Percentiles rank a stretch among this genome's conserved stretches.
Evolutionary conservation across 2,329 filamentous ascomycete genomes (phyloP).

Genomic region (Microcyclosporella mali): DNA sequence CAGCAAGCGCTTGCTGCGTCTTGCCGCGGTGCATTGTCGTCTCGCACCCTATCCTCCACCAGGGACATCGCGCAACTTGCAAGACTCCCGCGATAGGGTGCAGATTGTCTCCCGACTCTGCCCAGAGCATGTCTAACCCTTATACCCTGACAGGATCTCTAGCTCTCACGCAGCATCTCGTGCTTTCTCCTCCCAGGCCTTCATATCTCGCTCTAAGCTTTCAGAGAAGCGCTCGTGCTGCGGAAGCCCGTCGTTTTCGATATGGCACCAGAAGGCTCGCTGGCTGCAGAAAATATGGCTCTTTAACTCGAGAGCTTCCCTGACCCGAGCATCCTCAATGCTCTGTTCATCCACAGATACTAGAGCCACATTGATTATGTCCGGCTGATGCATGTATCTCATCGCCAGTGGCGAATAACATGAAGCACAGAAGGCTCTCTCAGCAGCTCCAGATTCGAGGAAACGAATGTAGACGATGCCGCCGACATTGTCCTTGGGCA

Average conservation of each 20-base stretch:
- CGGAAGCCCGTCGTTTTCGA: constrained; percentile 14
- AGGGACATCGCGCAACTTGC: not conserved
- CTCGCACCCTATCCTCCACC: not conserved
- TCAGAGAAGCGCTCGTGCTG: constrained; percentile 10
- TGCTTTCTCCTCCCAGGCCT: constrained; percentile 4
- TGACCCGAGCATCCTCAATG: constrained; percentile 11
- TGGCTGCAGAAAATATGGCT: constrained; percentile 19
- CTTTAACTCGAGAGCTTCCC: constrained; percentile 12
- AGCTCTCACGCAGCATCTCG: not conserved
- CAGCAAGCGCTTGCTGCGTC: too few species aligned
- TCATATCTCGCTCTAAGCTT: constrained; percentile 12
- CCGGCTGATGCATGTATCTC: constrained; percentile 16
- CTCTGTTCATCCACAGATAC: constrained; percentile 18
- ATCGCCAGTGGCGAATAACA: constrained; percentile 21
- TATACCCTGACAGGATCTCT: not conserved
- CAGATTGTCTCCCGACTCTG: not conserved
- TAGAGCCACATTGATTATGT: constrained; percentile 10
- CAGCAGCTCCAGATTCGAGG: constrained; percentile 7
- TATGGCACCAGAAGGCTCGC: constrained; percentile 16
- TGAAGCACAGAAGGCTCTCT: constrained; percentile 17
- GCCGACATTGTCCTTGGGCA: constrained; percentile 15
- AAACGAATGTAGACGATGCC: constrained; percentile 15
- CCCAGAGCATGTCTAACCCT: not conserved
- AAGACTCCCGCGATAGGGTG: not conserved
- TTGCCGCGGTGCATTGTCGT: too few species aligned